Evolutionary conservation across 2,329 filamentous ascomycete genomes (phyloP).

Genomic region (Blumeriella jaapii): DNA sequence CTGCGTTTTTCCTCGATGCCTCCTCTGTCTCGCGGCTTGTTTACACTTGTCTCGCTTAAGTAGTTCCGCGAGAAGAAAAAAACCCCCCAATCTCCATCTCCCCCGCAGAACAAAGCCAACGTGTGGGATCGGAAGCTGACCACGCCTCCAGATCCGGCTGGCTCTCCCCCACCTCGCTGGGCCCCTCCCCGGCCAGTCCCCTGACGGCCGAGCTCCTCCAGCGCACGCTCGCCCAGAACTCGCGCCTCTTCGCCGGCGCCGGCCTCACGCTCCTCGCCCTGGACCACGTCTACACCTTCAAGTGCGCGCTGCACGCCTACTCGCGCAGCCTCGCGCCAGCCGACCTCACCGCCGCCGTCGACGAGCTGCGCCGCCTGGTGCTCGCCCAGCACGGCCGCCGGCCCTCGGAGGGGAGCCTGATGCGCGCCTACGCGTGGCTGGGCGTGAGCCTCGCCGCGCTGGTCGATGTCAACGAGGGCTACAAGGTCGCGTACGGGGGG

Average conservation of each 20-base stretch:
- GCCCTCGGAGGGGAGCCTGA: constrained; percentile 39
- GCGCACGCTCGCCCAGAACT: constrained; percentile 47
- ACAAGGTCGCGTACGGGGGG: constrained; percentile 44
- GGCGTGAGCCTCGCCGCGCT: constrained; percentile 39
- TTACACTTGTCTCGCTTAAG: no score
- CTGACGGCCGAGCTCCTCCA: constrained; percentile 41
- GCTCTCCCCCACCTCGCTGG: constrained; percentile 27
- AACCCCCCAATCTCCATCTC: no score
- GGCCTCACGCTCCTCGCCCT: constrained; percentile 48
- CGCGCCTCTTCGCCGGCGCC: constrained; percentile 47
- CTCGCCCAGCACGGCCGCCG: constrained; percentile 39
- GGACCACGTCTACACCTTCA: constrained; percentile 54
- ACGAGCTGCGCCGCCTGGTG: constrained; percentile 49
- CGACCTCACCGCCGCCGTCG: constrained; percentile 46
- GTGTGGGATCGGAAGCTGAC: constrained; percentile 8
- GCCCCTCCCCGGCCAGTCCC: constrained; percentile 33
- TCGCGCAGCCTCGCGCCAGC: constrained; percentile 31
- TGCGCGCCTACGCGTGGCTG: constrained; percentile 47
- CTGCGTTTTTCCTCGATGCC: not conserved
- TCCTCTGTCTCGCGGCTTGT: not conserved
- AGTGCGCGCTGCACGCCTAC: constrained; percentile 47
- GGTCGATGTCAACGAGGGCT: constrained; percentile 43
- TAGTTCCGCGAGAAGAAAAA: no score
- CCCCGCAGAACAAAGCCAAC: not conserved
- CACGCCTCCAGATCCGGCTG: constrained; percentile 14